Base-by-base conservation (phyloP, 768 basidiomycete genomes). In the Macrolepiota dolichaula region DNA sequence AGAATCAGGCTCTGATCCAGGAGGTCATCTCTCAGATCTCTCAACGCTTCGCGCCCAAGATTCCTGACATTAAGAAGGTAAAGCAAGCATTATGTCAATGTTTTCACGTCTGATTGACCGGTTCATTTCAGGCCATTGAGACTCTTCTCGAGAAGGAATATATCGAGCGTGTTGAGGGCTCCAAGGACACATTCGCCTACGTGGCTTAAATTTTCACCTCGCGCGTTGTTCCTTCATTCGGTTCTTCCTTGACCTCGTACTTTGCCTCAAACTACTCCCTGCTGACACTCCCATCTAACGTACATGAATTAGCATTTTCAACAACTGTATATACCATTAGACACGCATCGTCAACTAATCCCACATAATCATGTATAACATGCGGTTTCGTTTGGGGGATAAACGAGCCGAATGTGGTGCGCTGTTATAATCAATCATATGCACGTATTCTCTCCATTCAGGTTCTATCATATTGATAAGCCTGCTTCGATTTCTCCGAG, bases 1-100 rank as follows among this genome's bases (percentile, higher is more conserved):
- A 95, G 82, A 94, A 95, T 75, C 92, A 96, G 69, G 81, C 86
- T 0, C 73, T 96, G 67, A 94, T 96, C 64, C 88, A 89, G 69
- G 94, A 96, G 70, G 92, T 95, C 63, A 92, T 93, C 65, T 88
- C 90, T 11, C 92, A 94, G 73, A 91, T 96, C 66, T 87, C 91
- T 7, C 84, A 89, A 67, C 84, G 94, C 55, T 96, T 96, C 74
- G 84, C 90, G 7, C 96, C 96, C 24, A 95, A 94, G 79, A 92
- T 98, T 55, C 88, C 93, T 2, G 95, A 97, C 70, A 95, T 98
- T 77, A 98, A 98, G 76, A 96, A 96, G 86, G 92, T 90, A 22
- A 27, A 52, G 11, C 40, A n/a, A 24, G 27, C 37, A 24, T 59
- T 56, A 58, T n/a, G 15, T 49, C 17, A 27, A 19, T n/a, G 5